These are phyloP conservation scores for Scutellaria baicalensis DNA, from an alignment of 257 asterid species.

Conservation along the genomic window DNA sequence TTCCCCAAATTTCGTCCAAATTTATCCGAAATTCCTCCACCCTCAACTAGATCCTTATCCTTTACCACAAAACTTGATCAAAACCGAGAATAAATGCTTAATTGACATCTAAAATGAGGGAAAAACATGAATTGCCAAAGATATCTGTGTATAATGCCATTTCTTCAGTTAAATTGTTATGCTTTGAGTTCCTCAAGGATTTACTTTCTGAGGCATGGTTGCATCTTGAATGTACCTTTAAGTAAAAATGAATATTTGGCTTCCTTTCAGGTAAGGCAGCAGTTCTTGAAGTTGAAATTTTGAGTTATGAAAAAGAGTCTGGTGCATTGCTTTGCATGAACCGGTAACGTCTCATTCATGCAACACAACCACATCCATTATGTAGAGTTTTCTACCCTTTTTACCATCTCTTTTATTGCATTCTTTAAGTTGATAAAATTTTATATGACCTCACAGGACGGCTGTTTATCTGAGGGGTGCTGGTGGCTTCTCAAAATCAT, in stretches of 20 bases:
- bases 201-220: neutral
- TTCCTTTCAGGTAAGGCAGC: conserved; percentile 77
- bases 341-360: conserved; percentile 41
- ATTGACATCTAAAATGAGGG: too few species aligned
- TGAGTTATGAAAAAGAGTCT: conserved; percentile 71
- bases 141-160: neutral
- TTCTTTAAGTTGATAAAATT: conserved; percentile 9
- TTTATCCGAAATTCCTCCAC: too few species aligned
- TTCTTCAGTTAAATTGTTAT: conserved; percentile 1
- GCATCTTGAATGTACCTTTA: neutral
- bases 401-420: neutral
- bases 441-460: conserved; percentile 34
- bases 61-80: too few species aligned
- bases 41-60: too few species aligned
- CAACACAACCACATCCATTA: neutral
- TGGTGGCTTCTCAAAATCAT: conserved; percentile 94
- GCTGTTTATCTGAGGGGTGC: conserved; percentile 76
- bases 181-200: neutral
- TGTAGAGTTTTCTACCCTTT: neutral
- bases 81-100: too few species aligned
- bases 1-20: too few species aligned
- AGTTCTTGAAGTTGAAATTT: conserved; percentile 61
- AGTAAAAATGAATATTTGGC: neutral
- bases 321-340: conserved; percentile 80
- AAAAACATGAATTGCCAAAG: neutral